Evolutionary conservation across 2,329 filamentous ascomycete species (phyloP), one percentile per base, ranked within the genome.

Genomic region (Colletotrichum filicis): DNA sequence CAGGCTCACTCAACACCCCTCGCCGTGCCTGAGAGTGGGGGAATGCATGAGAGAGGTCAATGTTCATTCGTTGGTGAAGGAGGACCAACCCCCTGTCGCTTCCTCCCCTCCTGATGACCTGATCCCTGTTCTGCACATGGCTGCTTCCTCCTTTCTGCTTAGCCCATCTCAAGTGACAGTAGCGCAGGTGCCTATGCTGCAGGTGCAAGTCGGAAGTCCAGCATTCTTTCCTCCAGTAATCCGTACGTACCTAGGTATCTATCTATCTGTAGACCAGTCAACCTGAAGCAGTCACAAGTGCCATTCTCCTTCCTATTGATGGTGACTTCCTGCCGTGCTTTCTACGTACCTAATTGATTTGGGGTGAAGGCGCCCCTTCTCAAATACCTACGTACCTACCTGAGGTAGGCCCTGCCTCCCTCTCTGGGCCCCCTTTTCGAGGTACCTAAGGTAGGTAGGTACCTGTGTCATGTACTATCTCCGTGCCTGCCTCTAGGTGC

Each of bases 51-150:
- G 19, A 49, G 42, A 49, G 19, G 19, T 8, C 42, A 22, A 49
- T n/a, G 7, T n/a, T 49, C 42, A 49, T 49, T 49, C 42, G 42
- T n/a, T 49, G 42, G 7, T 49, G 42, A 4, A 9, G 42, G 42
- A 9, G 42, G 42, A 2, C 5, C 42, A 22, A 22, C 35, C 24
- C 28, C 46, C 46, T 60, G 56, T 28, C 3, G 12, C 19, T 42
- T 56, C 26, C 14, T 37, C 26, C 64, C 57, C 28, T 49, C 46
- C 49, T 24, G 11, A 35, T 35, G 32, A 35, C 32, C 32, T 35
- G 14, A 73, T 73, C 70, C 70, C 46, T 73, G 70, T 22, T 63
- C 55, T 35, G 55, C 66, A 70, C 66, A 70, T 73, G 70, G 70
- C 70, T 64, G 5, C 19, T 52, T 16, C 8, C 26, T 35, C 28